Conservation (phyloP, 257 asterid genomes). For the Ligustrum vulgare region DNA sequence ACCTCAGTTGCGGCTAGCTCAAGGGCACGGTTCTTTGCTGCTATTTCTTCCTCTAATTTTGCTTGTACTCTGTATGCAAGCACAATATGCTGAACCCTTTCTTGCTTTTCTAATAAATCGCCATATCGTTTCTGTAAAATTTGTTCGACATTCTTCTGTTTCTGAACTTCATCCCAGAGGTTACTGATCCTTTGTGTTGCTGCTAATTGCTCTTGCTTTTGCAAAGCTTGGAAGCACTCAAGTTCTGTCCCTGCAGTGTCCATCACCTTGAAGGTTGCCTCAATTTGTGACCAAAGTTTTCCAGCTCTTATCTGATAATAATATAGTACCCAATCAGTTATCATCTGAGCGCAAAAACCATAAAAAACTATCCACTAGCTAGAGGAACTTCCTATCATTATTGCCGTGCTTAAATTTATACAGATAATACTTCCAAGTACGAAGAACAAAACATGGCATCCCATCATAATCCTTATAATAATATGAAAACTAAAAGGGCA, state of each 20-base stretch:
- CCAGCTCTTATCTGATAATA: slow-evolving; percentile 64
- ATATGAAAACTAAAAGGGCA: not conserved
- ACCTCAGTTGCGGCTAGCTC: slow-evolving; percentile 28
- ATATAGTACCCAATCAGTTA: slow-evolving; percentile 11
- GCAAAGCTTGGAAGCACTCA: slow-evolving; percentile 78
- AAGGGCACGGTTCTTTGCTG: slow-evolving; percentile 30
- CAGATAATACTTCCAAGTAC: not conserved
- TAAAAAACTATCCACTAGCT: not conserved
- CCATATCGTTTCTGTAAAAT: slow-evolving; percentile 71
- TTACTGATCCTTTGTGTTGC: slow-evolving; percentile 75
- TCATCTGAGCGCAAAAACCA: slow-evolving; percentile 1
- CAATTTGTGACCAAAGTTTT: slow-evolving; percentile 76
- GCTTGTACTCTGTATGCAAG: slow-evolving; percentile 51
- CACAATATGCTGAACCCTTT: slow-evolving; percentile 44
- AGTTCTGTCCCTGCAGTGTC: slow-evolving; percentile 88
- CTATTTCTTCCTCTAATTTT: slow-evolving; percentile 45
- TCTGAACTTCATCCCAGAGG: slow-evolving; percentile 97
- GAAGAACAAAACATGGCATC: not conserved
- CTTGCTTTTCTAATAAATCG: slow-evolving; percentile 51
- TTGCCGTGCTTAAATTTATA: too few relatives aligned
- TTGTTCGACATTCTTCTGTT: slow-evolving; percentile 88
- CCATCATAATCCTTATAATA: not conserved
- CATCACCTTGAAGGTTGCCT: slow-evolving; percentile 76
- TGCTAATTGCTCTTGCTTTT: slow-evolving; percentile 75
- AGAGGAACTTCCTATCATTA: slow-evolving; percentile 1